Conservation (phyloP, 371 early-diverging fungal species). For the Mycotypha africana region DNA sequence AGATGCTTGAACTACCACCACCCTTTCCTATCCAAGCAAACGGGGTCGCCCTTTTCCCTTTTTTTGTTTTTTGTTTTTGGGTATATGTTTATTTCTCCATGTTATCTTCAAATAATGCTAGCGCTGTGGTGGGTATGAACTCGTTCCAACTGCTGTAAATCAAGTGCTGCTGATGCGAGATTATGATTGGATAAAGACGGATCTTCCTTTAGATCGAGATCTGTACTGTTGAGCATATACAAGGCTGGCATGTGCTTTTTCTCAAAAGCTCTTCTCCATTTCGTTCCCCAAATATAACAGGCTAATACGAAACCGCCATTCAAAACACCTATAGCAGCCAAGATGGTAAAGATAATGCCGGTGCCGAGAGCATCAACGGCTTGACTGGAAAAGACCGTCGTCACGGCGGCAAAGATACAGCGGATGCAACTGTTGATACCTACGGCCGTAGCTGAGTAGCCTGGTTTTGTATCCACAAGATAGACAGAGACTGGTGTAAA, state of each 20-base stretch:
- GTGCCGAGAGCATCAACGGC: slow-evolving; percentile 18
- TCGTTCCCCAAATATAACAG: slow-evolving; percentile 15
- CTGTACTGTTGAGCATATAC: not conserved
- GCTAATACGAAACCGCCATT: slow-evolving; percentile 18
- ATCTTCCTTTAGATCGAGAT: not conserved
- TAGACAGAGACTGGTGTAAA: slow-evolving; percentile 50
- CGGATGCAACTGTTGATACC: slow-evolving; percentile 48
- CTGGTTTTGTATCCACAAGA: slow-evolving; percentile 49
- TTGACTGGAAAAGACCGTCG: slow-evolving; percentile 21
- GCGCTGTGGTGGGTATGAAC: not conserved
- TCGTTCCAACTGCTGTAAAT: not conserved
- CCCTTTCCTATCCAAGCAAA: no score
- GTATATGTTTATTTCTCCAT: no score
- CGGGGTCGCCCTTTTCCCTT: no score
- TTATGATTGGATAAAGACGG: not conserved
- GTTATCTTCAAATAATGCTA: no score
- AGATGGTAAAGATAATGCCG: slow-evolving; percentile 21
- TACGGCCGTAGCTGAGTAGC: slow-evolving; percentile 49
- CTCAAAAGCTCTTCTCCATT: slow-evolving; percentile 22
- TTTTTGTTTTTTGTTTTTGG: no score
- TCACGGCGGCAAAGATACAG: slow-evolving; percentile 34
- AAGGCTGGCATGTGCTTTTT: slow-evolving; percentile 13
- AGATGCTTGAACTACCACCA: no score
- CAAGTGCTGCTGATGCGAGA: not conserved
- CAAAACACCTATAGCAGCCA: slow-evolving; percentile 18